Conservation (phyloP, 257 asterid species). For the Nicotiana obtusifolia region DNA sequence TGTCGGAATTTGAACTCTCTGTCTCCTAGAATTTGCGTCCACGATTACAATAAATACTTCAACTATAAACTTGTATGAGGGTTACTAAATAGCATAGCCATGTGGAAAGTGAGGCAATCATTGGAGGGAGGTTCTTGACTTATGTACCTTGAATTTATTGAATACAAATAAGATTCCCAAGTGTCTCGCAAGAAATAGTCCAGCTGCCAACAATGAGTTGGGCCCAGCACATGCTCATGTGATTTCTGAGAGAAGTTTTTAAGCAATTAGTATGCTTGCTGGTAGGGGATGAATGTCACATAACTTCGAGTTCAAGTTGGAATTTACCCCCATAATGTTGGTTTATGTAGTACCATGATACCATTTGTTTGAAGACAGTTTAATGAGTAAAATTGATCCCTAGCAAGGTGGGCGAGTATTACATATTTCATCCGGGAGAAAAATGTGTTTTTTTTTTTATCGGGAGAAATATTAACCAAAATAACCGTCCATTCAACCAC, state of each 20-base stretch:
- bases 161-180: conserved; percentile 12
- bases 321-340: not conserved
- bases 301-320: not conserved
- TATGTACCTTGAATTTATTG: conserved; percentile 17
- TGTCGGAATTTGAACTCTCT: no score
- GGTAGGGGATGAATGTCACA: not conserved
- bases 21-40: no score
- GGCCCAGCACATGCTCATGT: conserved; percentile 27
- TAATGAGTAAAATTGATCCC: no score
- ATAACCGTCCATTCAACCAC: no score
- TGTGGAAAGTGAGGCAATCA: conserved; percentile 25
- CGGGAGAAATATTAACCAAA: no score
- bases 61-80: not conserved
- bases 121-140: conserved; percentile 3
- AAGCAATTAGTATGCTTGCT: conserved; percentile 5
- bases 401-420: no score
- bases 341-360: not conserved
- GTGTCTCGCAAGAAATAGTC: conserved; percentile 9
- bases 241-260: conserved; percentile 15
- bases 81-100: not conserved
- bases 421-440: no score
- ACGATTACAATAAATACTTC: no score
- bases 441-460: no score
- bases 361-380: not conserved
- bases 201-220: conserved; percentile 20